phyloP scores from a whole-genome alignment of 2,329 filamentous ascomycete species.

The Akanthomyces dipterigenus region DNA sequence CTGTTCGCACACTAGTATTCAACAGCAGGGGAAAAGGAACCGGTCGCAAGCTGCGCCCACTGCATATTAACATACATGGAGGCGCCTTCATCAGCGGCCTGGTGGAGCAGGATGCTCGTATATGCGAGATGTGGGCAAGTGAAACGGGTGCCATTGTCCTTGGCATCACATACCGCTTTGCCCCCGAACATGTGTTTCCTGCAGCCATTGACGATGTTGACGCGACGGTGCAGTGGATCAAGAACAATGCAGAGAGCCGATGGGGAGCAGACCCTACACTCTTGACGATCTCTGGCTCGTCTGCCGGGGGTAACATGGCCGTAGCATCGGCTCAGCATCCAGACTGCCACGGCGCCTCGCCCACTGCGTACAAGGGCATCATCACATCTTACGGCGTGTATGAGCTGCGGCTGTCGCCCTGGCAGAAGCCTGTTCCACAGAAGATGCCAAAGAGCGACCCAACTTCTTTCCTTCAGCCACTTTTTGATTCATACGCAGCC shows the following conservation, averaged over 20 bases:
- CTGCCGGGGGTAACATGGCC: conserved; percentile 38
- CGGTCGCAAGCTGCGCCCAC: conserved; percentile 25
- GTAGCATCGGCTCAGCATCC: conserved; percentile 26
- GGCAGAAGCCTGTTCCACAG: conserved; percentile 31
- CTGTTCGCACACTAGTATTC: conserved; percentile 30
- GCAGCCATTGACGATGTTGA: conserved; percentile 40
- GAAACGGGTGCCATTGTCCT: conserved; percentile 38
- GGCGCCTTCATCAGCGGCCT: conserved; percentile 38
- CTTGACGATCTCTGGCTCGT: conserved; percentile 38
- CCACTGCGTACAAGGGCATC: conserved; percentile 28
- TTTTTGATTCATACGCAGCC: conserved; percentile 38
- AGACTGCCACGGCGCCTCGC: conserved; percentile 17
- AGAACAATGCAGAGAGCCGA: conserved; percentile 27
- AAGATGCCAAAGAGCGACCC: conserved; percentile 31
- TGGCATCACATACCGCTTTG: conserved; percentile 44
- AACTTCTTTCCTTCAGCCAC: conserved; percentile 28
- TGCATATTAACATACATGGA: conserved; percentile 39
- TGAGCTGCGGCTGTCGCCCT: conserved; percentile 32
- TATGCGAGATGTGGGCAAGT: conserved; percentile 27
- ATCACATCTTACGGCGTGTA: conserved; percentile 34
- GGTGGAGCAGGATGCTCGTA: conserved; percentile 30
- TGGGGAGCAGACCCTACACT: conserved; percentile 31
- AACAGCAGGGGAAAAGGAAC: conserved; percentile 14
- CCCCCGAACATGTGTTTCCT: conserved; percentile 45
- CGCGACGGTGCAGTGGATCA: conserved; percentile 33